Percentiles rank a stretch among this genome's conserved stretches.
Conservation (phyloP, 2,329 filamentous ascomycete genomes). For the Xylaria sp. region DNA sequence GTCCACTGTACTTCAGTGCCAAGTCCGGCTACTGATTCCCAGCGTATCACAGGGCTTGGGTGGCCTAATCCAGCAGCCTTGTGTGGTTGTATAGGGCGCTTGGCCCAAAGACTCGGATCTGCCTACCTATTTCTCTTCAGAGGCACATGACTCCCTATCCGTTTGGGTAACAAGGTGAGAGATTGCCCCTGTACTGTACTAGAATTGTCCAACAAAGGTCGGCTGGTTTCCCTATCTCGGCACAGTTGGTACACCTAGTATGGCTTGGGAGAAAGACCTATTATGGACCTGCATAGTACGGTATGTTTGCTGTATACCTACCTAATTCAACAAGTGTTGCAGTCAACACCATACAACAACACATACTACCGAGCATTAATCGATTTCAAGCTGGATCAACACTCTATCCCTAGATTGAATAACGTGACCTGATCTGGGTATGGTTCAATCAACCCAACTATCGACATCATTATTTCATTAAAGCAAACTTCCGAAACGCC, state of each 20-base stretch:
- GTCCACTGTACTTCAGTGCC: conserved; percentile 1
- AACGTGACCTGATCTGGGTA: conserved; percentile 23
- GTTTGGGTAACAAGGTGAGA: conserved; percentile 1
- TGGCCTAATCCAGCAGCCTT: background rate
- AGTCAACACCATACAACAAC: background rate
- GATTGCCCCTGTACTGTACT: background rate
- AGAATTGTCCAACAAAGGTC: background rate
- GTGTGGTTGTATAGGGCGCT: conserved; percentile 21
- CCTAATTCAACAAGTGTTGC: background rate
- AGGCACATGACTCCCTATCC: background rate
- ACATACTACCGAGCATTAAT: background rate
- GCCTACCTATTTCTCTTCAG: background rate
- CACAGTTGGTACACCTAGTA: background rate
- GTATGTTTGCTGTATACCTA: too few relatives aligned
- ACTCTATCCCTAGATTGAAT: conserved; percentile 22
- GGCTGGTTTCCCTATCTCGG: background rate
- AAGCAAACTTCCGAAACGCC: conserved; percentile 45
- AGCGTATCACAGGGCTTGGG: conserved; percentile 10
- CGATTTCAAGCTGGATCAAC: conserved; percentile 23
- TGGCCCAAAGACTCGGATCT: conserved; percentile 18
- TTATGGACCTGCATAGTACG: too few relatives aligned
- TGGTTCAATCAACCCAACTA: conserved; percentile 25
- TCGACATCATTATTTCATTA: conserved; percentile 31
- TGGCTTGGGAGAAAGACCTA: too few relatives aligned
- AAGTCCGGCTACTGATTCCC: conserved; percentile 5